These are phyloP conservation scores for Pseudozyma sp. DNA, from an alignment of 1,284 basidiomycete genomes.

Conservation along the genomic window DNA sequence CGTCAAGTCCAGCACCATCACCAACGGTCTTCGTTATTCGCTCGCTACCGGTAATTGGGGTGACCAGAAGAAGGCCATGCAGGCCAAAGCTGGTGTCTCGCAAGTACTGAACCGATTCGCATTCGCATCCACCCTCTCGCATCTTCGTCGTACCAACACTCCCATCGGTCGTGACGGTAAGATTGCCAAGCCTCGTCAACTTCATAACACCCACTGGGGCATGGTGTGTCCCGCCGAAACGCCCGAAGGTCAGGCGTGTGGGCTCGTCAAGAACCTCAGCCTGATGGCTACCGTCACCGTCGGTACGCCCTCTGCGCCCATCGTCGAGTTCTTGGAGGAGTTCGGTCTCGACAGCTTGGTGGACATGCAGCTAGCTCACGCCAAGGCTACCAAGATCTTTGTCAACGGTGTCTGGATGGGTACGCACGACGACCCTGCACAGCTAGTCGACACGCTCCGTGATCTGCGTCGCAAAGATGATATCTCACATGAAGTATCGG, in stretches of 20 bases:
- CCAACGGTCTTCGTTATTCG: constrained; percentile 97
- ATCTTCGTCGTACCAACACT: constrained; percentile 97
- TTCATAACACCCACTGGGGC: constrained; percentile 99
- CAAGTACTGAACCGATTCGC: constrained; percentile 99
- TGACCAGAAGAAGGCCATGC: constrained; percentile 96
- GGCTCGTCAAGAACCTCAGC: constrained; percentile 97
- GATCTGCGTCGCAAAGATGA: constrained; percentile 93
- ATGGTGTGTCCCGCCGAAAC: constrained; percentile 98
- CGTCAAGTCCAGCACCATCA: constrained; percentile 93
- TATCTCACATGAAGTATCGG: constrained; percentile 94
- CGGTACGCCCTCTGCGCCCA: constrained; percentile 92
- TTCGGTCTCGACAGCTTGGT: constrained; percentile 75
- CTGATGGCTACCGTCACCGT: constrained; percentile 99
- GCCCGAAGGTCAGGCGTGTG: constrained; percentile 98
- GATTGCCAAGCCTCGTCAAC: constrained; percentile 97
- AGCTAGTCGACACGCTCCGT: constrained; percentile 91
- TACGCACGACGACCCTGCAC: constrained; percentile 93
- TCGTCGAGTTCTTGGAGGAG: constrained; percentile 98
- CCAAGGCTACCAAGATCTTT: constrained; percentile 86
- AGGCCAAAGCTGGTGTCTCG: constrained; percentile 94
- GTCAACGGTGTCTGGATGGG: constrained; percentile 99
- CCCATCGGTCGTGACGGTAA: constrained; percentile 98
- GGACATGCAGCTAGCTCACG: constrained; percentile 64
- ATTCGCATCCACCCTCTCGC: constrained; percentile 96
- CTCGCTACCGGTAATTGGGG: constrained; percentile 99